A percentile compares a stretch with the other conserved stretches of the same genome.
Conservation (phyloP, 1,139 yeast genomes). For the Geotrichum bryndzae region DNA sequence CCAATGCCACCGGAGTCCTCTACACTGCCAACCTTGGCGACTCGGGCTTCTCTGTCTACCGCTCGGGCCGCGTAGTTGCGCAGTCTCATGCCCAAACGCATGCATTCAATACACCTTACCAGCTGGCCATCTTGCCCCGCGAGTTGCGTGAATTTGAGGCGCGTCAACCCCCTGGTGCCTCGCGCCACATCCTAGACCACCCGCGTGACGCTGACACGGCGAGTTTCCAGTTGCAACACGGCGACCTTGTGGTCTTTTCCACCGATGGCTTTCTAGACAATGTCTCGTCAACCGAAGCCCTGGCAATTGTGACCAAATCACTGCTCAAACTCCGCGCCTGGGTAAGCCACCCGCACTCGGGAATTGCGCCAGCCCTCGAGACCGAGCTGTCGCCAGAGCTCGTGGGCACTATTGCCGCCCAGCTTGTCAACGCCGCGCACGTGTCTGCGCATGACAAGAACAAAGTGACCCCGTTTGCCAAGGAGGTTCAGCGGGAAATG, state of each 20-base stretch:
- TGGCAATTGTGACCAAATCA: constrained; percentile 36
- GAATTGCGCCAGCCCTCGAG: constrained; percentile 16
- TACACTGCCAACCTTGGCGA: constrained; percentile 83
- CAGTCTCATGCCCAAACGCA: constrained; percentile 79
- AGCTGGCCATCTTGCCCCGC: constrained; percentile 76
- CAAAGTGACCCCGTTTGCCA: constrained; percentile 82
- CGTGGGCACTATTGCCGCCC: constrained; percentile 40
- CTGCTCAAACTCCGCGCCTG: constrained; percentile 25
- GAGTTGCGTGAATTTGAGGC: constrained; percentile 51
- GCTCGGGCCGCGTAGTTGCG: constrained; percentile 54
- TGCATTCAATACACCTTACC: constrained; percentile 87
- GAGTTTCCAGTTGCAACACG: constrained; percentile 38
- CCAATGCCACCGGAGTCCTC: constrained; percentile 47
- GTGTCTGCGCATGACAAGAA: constrained; percentile 64
- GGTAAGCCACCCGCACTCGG: constrained; percentile 17
- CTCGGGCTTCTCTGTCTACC: constrained; percentile 86
- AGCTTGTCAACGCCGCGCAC: constrained; percentile 63
- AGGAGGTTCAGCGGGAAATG: constrained; percentile 51
- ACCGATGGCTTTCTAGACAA: constrained; percentile 95
- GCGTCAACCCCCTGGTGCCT: constrained; percentile 33
- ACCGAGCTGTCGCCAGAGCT: constrained; percentile 30
- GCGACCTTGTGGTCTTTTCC: constrained; percentile 76
- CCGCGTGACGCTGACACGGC: constrained; percentile 45
- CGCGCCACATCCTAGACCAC: constrained; percentile 53
- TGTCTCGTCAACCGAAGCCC: constrained; percentile 68